Base-by-base conservation (phyloP, 345 rosid species). In the Clausena lansium region DNA sequence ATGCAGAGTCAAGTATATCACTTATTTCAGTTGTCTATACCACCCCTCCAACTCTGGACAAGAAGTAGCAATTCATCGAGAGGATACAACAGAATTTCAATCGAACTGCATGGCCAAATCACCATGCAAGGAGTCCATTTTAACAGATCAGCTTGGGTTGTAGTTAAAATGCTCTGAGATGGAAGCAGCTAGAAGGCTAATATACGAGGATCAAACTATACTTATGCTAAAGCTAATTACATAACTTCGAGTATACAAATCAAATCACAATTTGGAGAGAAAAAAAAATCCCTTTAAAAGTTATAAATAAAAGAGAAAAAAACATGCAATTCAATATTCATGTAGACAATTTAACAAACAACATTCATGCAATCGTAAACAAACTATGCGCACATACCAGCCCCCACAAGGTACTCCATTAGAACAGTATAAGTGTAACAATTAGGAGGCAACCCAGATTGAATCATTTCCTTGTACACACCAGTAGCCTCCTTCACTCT, bases 341-440 rank as follows among this genome's bases (percentile, higher is more conserved):
- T 9, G 3, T 10, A 64, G 79, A 70, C 85, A 87, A 82, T 80
- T 50, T 32, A 81, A 85, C 89, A 78, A 90, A 88, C 91, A 85
- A 1, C 3, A 9, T 24, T 57, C 54, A 69, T 50, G 82, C 88
- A 83, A 57, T 33, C 27, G 8, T 57, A 74, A 62, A 58, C 30
- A 47, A 74, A 17, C 15, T 10, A 65, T 0, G 32, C 32, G 17
- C 50, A 73, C 87, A 82, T 25, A 93, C 98, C 94, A 60, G 84
- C 77, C n/a, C 72, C 85, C 4, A 91, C 77, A 59, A 91, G 95
- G 78, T 84, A 84, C 82, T 90, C 94, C 95, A 95, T 93, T 67
- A 95, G 60, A 4, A 95, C 92, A 11, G 98, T 95, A 78, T 95
- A 93, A 1, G 98, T 95, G 22, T 87, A 76, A 65, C 98, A 93